Percentiles rank a stretch among this genome's conserved stretches.
Conservation (phyloP, 148 eudicot species). For the Talinum fruticosum region DNA sequence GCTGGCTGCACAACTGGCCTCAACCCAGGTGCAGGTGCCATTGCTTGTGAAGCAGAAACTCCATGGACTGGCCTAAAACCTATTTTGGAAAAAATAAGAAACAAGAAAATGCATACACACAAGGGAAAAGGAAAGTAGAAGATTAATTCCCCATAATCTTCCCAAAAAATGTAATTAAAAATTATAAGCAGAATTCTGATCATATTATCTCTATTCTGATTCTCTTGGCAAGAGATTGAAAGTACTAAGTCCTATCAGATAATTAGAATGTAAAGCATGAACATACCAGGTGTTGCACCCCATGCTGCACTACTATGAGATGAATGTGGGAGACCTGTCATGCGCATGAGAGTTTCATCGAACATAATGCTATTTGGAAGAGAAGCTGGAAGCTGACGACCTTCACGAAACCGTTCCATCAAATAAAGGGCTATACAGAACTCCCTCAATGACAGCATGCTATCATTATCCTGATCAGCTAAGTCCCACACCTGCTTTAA, state of each 20-base stretch:
- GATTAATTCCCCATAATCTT: background rate
- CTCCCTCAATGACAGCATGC: conserved; percentile 98
- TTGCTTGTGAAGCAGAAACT: conserved; percentile 45
- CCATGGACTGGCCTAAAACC: conserved; percentile 77
- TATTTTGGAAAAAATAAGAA: conserved; percentile 24
- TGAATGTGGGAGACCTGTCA: conserved; percentile 71
- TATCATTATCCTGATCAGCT: conserved; percentile 94
- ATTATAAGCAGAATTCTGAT: background rate
- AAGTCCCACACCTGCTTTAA: conserved; percentile 98
- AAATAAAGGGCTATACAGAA: conserved; percentile 88
- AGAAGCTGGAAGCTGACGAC: conserved; percentile 74
- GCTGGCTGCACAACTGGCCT: conserved; percentile 52
- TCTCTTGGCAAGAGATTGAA: background rate
- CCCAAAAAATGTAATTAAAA: background rate
- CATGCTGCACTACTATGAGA: conserved; percentile 59
- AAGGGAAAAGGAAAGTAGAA: background rate
- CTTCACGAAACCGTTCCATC: conserved; percentile 96
- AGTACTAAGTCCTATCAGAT: background rate
- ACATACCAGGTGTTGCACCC: conserved; percentile 60
- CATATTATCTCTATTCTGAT: background rate
- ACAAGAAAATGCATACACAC: background rate
- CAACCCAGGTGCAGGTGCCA: conserved; percentile 48
- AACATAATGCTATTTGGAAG: conserved; percentile 79
- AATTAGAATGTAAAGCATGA: conserved; percentile 15
- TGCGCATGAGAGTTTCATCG: conserved; percentile 79